Percentiles rank a stretch among this genome's conserved stretches.
Evolutionary conservation across 140 eudicot species (phyloP).

Genomic region (Oenanthe javanica): DNA sequence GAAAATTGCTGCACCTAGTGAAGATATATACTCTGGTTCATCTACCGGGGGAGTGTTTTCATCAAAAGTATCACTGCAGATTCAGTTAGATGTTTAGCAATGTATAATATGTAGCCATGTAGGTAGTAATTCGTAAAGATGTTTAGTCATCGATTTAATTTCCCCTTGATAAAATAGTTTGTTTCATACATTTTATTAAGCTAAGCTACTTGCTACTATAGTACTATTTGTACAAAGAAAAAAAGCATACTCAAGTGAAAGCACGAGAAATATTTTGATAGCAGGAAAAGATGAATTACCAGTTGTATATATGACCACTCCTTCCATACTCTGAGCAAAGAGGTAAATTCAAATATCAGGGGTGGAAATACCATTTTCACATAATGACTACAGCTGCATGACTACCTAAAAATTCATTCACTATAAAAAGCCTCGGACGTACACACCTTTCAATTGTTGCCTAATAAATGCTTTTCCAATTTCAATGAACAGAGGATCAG

Average conservation of each 20-base stretch:
- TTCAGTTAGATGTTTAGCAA: background rate
- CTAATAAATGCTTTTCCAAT: slow-evolving; percentile 71
- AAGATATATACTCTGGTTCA: slow-evolving; percentile 83
- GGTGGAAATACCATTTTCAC: background rate
- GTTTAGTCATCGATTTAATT: no score
- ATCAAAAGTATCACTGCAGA: slow-evolving; percentile 83
- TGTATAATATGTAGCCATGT: no score
- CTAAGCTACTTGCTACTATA: no score
- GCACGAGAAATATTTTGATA: background rate
- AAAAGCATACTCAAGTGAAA: background rate
- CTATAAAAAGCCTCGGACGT: background rate
- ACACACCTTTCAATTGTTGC: slow-evolving; percentile 67
- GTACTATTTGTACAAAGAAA: slow-evolving; percentile 3
- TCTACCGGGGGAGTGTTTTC: slow-evolving; percentile 90
- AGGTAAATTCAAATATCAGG: slow-evolving; percentile 20
- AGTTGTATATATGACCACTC: slow-evolving; percentile 82
- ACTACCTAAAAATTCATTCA: background rate
- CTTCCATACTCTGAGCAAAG: slow-evolving; percentile 73
- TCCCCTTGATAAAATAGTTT: no score
- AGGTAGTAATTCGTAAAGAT: no score
- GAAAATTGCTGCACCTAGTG: slow-evolving; percentile 80
- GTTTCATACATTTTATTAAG: no score
- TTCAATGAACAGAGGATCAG: slow-evolving; percentile 81
- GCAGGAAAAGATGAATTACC: slow-evolving; percentile 35
- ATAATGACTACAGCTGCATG: background rate